phyloP scores from a whole-genome alignment of 352 stramenopile genomes.

The Pythium volutum region DNA sequence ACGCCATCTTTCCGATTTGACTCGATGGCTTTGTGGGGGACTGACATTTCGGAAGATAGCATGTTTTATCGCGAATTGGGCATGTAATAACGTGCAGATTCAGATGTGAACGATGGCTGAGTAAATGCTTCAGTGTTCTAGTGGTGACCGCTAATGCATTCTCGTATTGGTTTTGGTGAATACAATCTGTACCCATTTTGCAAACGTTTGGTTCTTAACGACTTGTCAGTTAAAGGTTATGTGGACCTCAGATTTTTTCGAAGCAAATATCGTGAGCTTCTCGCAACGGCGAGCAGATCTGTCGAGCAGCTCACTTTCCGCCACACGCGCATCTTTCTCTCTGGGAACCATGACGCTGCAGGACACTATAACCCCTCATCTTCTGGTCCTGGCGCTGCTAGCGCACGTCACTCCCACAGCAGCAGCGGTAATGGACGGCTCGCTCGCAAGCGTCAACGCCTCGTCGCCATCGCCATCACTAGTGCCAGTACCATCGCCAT shows the following conservation, averaged over 20 bases:
- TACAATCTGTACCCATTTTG: constrained; percentile 5
- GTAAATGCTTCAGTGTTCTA: too few relatives aligned
- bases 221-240: not conserved
- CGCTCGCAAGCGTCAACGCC: not conserved
- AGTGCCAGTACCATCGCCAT: not conserved
- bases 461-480: not conserved
- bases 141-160: too few relatives aligned
- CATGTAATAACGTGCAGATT: too few relatives aligned
- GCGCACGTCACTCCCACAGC: not conserved
- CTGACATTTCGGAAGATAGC: too few relatives aligned
- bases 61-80: too few relatives aligned
- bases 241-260: not conserved
- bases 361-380: not conserved
- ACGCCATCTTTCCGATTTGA: too few relatives aligned
- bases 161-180: not conserved
- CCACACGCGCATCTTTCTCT: too few relatives aligned
- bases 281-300: constrained; percentile 3
- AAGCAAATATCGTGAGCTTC: constrained; percentile 13
- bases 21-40: too few relatives aligned
- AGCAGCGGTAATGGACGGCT: not conserved
- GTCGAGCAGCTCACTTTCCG: not conserved
- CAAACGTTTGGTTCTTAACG: constrained; percentile 1
- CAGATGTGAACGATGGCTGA: too few relatives aligned
- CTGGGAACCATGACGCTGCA: not conserved
- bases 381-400: not conserved